Evolutionary conservation across 108 stramenopile genomes (phyloP).

Genomic region (Skeletonema potamos): DNA sequence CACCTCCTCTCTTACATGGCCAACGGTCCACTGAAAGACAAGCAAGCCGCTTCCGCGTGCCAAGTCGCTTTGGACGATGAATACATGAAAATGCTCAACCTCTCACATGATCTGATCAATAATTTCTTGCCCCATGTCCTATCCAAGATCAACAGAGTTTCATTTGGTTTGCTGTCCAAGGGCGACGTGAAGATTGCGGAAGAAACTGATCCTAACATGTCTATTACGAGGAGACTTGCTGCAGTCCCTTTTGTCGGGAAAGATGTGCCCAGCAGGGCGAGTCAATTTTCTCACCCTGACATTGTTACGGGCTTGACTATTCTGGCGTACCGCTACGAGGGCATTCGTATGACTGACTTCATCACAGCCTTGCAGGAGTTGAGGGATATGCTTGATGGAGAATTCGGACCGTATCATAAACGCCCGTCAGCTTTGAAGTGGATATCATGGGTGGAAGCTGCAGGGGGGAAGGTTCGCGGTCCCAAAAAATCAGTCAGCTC

Average conservation of each 20-base stretch:
- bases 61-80: conserved; percentile 94
- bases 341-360: conserved; percentile 92
- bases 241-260: conserved; percentile 99
- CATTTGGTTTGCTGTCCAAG: conserved; percentile 88
- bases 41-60: conserved; percentile 77
- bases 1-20: conserved; percentile 92
- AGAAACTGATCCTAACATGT: conserved; percentile 85
- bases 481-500: conserved; percentile 77
- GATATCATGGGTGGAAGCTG: conserved; percentile 92
- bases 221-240: conserved; percentile 87
- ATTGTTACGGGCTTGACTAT: conserved; percentile 97
- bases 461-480: conserved; percentile 94
- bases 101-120: conserved; percentile 91
- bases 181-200: conserved; percentile 68
- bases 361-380: conserved; percentile 82
- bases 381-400: conserved; percentile 90
- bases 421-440: conserved; percentile 90
- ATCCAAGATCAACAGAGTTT: conserved; percentile 97
- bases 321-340: conserved; percentile 97
- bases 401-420: conserved; percentile 95
- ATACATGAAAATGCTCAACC: conserved; percentile 98
- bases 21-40: conserved; percentile 81
- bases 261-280: conserved; percentile 96
- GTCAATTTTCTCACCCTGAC: conserved; percentile 99
- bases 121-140: conserved; percentile 93